A percentile compares a stretch with the other conserved stretches of the same genome.
These are phyloP conservation scores for Pleurotus giganteus DNA, from an alignment of 768 basidiomycete species.

Conservation along the genomic window DNA sequence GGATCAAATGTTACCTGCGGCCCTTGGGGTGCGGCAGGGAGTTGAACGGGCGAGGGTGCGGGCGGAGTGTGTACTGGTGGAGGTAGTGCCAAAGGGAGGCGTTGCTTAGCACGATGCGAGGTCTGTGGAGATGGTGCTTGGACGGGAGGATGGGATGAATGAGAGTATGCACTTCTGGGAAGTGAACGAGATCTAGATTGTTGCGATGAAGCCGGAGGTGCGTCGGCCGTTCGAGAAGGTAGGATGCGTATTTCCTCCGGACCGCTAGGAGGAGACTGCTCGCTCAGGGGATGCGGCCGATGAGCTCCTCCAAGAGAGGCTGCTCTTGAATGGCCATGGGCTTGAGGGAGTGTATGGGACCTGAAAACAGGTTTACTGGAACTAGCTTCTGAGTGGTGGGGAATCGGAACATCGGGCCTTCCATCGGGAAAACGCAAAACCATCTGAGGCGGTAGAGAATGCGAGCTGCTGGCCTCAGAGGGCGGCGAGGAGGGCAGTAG, in stretches of 20 bases:
- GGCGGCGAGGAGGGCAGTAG: conserved; percentile 35
- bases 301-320: conserved; percentile 28
- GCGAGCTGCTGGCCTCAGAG: conserved; percentile 48
- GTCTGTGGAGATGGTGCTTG: conserved; percentile 24
- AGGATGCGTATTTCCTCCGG: conserved; percentile 67
- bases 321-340: conserved; percentile 36
- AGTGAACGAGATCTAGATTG: conserved; percentile 42
- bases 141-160: conserved; percentile 21
- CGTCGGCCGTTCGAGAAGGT: conserved; percentile 44
- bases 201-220: conserved; percentile 33
- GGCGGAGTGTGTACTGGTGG: conserved; percentile 24
- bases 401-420: conserved; percentile 60
- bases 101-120: conserved; percentile 18
- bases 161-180: conserved; percentile 35
- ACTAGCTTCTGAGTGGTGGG: conserved; percentile 29
- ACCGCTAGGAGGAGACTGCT: conserved; percentile 25
- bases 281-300: conserved; percentile 25
- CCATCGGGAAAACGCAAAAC: conserved; percentile 67
- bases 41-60: conserved; percentile 25
- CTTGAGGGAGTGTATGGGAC: conserved; percentile 28
- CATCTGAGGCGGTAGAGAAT: conserved; percentile 69
- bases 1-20: conserved; percentile 35
- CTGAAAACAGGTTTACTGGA: conserved; percentile 23
- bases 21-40: conserved; percentile 34
- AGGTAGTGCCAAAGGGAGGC: conserved; percentile 26